These are phyloP conservation scores for Vigna hirtella DNA, from an alignment of 306 rosid species.

Conservation along the genomic window DNA sequence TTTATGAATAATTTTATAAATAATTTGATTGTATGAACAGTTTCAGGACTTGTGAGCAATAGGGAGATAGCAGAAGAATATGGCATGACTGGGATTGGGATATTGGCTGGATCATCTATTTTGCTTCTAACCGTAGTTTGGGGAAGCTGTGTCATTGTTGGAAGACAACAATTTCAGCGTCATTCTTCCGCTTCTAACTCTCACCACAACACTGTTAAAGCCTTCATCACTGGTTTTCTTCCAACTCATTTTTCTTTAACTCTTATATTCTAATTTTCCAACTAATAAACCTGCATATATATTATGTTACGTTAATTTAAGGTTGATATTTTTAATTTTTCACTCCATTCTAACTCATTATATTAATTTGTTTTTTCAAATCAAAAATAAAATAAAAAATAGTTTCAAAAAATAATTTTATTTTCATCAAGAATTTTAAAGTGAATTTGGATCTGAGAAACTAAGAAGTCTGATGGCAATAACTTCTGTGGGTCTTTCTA, in stretches of 20 bases:
- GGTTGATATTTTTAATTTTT: too few relatives aligned
- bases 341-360: too few relatives aligned
- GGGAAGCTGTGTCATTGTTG: conserved; percentile 46
- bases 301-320: too few relatives aligned
- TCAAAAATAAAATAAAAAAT: too few relatives aligned
- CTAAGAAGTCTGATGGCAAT: too few relatives aligned
- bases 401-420: too few relatives aligned
- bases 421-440: too few relatives aligned
- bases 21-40: conserved; percentile 12
- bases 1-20: too few relatives aligned
- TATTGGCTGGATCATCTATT: conserved; percentile 53
- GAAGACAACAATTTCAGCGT: background rate
- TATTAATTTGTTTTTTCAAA: too few relatives aligned
- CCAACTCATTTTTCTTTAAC: background rate
- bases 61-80: conserved; percentile 45
- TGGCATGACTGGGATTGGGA: conserved; percentile 47
- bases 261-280: background rate
- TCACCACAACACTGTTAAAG: background rate
- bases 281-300: background rate
- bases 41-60: conserved; percentile 39
- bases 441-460: too few relatives aligned
- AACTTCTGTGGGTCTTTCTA: too few relatives aligned
- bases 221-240: conserved; percentile 37
- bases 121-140: conserved; percentile 48
- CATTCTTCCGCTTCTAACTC: conserved; percentile 5